A percentile compares a stretch with the other conserved stretches of the same genome.
These are phyloP conservation scores for Westerdykella aurantiaca DNA, from an alignment of 2,329 filamentous ascomycete species.

Conservation along the genomic window DNA sequence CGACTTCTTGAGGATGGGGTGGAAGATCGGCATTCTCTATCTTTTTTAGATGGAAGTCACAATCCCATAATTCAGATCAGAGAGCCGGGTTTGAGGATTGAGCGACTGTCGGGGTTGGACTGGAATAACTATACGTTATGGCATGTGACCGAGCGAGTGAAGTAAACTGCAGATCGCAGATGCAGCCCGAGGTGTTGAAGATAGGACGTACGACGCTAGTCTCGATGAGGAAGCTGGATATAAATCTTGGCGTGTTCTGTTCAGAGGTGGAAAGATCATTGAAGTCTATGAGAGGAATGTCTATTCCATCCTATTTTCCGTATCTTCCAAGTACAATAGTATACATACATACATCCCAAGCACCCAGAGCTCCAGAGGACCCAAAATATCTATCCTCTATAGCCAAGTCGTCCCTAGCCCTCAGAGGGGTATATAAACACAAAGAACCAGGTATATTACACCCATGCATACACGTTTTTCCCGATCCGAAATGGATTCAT, in stretches of 20 bases:
- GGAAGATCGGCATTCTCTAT: slow-evolving; percentile 20
- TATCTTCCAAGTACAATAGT: slow-evolving; percentile 3
- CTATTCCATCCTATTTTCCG: not conserved
- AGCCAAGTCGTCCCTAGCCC: not conserved
- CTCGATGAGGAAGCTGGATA: slow-evolving; percentile 2
- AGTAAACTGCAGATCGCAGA: not conserved
- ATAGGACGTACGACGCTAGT: slow-evolving; percentile 1
- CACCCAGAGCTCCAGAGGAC: slow-evolving; percentile 3
- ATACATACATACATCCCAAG: slow-evolving; percentile 9
- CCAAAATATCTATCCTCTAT: too few species aligned
- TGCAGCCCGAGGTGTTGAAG: not conserved
- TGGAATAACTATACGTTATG: not conserved
- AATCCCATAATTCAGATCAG: too few species aligned
- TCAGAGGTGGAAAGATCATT: too few species aligned
- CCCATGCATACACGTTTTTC: not conserved
- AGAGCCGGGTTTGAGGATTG: too few species aligned
- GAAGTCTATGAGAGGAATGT: too few species aligned
- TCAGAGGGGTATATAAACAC: not conserved
- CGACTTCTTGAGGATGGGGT: slow-evolving; percentile 29
- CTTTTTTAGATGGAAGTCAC: not conserved
- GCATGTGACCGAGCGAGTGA: not conserved
- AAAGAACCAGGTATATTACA: too few species aligned
- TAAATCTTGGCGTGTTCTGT: not conserved
- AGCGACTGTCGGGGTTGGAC: not conserved
- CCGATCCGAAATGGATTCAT: not conserved